Conservation (phyloP, 345 rosid species). For the Gossypium mustelinum region DNA sequence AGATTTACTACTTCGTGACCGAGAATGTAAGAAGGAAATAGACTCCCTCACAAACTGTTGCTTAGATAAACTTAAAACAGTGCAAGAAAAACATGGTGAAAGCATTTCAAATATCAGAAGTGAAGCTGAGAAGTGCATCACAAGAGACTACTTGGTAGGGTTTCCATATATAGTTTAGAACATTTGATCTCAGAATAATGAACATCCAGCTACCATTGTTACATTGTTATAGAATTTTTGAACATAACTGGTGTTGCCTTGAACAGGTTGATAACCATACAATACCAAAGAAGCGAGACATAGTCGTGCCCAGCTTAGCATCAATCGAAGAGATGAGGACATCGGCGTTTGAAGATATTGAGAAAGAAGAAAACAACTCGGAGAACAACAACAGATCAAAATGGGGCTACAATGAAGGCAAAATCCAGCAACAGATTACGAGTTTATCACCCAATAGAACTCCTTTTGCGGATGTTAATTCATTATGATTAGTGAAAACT, state of each 20-base stretch:
- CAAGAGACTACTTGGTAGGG: conserved; percentile 71
- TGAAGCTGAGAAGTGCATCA: conserved; percentile 64
- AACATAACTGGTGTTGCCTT: background rate
- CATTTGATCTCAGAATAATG: too few species aligned
- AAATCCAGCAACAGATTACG: conserved; percentile 23
- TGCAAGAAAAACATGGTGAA: conserved; percentile 61
- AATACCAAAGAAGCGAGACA: conserved; percentile 49
- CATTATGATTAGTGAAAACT: background rate
- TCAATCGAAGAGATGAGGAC: conserved; percentile 72
- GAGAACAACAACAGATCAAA: conserved; percentile 26
- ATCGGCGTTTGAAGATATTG: conserved; percentile 5
- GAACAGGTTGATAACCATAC: conserved; percentile 57
- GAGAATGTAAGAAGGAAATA: conserved; percentile 47
- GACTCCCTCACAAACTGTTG: conserved; percentile 39
- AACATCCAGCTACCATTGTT: background rate
- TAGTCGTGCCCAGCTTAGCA: conserved; percentile 59
- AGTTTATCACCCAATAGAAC: conserved; percentile 51
- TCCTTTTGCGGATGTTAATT: conserved; percentile 64
- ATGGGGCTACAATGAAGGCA: conserved; percentile 29
- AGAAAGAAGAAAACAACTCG: conserved; percentile 26
- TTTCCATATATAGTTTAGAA: background rate
- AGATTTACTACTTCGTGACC: conserved; percentile 59
- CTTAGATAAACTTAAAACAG: conserved; percentile 45
- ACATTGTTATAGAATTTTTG: background rate
- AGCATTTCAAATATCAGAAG: conserved; percentile 47